phyloP scores from a whole-genome alignment of 2,329 filamentous ascomycete species.

The Dothistroma septosporum region DNA sequence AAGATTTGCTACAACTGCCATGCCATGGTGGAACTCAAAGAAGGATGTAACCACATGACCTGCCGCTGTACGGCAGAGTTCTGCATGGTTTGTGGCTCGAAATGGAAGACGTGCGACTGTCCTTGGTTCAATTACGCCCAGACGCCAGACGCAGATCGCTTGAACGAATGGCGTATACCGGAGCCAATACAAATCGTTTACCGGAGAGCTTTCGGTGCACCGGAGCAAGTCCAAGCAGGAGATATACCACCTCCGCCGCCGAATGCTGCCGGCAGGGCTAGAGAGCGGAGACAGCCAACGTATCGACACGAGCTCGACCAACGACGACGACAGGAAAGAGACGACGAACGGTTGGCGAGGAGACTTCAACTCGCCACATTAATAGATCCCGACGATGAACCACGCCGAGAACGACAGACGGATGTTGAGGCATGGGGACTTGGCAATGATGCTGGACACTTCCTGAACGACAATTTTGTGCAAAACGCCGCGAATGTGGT shows the following conservation, averaged over 20 bases:
- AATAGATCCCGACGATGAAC: slow-evolving; percentile 28
- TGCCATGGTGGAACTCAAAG: slow-evolving; percentile 69
- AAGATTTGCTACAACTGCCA: slow-evolving; percentile 72
- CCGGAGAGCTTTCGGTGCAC: slow-evolving; percentile 27
- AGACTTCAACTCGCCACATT: slow-evolving; percentile 47
- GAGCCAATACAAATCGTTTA: slow-evolving; percentile 39
- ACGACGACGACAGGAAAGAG: slow-evolving; percentile 43
- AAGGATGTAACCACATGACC: slow-evolving; percentile 77
- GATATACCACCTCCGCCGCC: slow-evolving; percentile 6
- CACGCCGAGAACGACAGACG: slow-evolving; percentile 36
- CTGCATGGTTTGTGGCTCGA: slow-evolving; percentile 77
- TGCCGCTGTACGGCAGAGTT: slow-evolving; percentile 81
- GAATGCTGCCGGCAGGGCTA: slow-evolving; percentile 5
- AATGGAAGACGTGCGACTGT: slow-evolving; percentile 81
- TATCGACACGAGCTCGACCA: slow-evolving; percentile 38
- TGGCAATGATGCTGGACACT: slow-evolving; percentile 54
- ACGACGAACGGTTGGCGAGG: slow-evolving; percentile 50
- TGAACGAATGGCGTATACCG: slow-evolving; percentile 52
- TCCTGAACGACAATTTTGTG: slow-evolving; percentile 59
- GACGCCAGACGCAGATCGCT: slow-evolving; percentile 50
- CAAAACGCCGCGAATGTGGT: slow-evolving; percentile 31
- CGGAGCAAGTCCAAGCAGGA: slow-evolving; percentile 6
- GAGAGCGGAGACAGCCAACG: slow-evolving; percentile 15
- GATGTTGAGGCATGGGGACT: slow-evolving; percentile 35
- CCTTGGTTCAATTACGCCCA: slow-evolving; percentile 66